phyloP scores from a whole-genome alignment of 1,139 yeast species.

The Yamadazyma triangularis region DNA sequence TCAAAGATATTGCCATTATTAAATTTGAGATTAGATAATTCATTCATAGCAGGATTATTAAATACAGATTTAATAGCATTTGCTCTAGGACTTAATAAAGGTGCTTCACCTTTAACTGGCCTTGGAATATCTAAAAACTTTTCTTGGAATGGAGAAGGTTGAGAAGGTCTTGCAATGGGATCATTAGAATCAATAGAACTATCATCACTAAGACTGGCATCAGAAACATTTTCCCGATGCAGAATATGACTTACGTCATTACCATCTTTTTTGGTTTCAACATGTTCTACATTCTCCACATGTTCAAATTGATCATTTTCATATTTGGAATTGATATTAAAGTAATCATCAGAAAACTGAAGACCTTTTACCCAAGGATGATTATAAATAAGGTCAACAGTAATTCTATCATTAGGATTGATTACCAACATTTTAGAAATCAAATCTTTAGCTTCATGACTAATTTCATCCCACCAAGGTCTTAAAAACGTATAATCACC shows the following conservation, averaged over 20 bases:
- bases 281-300: constrained; percentile 7
- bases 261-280: too few species aligned
- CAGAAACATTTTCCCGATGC: constrained; percentile 6
- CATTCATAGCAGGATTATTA: constrained; percentile 41
- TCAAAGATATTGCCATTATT: constrained; percentile 34
- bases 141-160: too few species aligned
- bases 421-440: constrained; percentile 50
- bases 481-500: constrained; percentile 80
- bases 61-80: constrained; percentile 44
- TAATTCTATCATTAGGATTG: constrained; percentile 64
- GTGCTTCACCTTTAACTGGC: constrained; percentile 1
- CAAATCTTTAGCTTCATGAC: constrained; percentile 68
- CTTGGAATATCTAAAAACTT: neutral
- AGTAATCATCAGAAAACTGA: constrained; percentile 12
- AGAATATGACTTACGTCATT: constrained; percentile 2
- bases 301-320: constrained; percentile 9
- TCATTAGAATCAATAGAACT: constrained; percentile 6
- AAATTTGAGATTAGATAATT: constrained; percentile 10
- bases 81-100: constrained; percentile 33
- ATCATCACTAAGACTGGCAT: constrained; percentile 6
- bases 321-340: constrained; percentile 12
- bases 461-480: constrained; percentile 98
- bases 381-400: constrained; percentile 58
- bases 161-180: constrained; percentile 3
- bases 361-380: constrained; percentile 39